Percentiles rank a stretch among this genome's conserved stretches.
Evolutionary conservation across 257 asterid genomes (phyloP).

Genomic region (Echites panduratus): DNA sequence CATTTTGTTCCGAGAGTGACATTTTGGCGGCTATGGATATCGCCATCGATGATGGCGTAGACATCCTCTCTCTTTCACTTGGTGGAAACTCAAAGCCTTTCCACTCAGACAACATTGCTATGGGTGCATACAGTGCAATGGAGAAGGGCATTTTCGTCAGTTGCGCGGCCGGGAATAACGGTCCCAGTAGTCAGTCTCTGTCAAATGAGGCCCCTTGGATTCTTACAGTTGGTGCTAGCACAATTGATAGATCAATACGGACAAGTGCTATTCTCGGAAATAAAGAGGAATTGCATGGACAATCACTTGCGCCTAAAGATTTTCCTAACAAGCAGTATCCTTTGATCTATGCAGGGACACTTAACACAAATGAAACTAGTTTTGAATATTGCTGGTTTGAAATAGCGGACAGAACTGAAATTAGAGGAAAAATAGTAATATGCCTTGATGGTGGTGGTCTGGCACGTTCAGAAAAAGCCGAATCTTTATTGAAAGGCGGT

Average conservation of each 20-base stretch:
- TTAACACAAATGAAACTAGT: not conserved
- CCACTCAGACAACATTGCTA: not conserved
- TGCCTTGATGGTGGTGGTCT: not conserved
- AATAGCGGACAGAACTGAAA: not conserved
- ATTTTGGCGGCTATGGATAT: not conserved
- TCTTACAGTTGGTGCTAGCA: constrained; percentile 10
- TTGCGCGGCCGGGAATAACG: constrained; percentile 18
- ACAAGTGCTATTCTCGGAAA: constrained; percentile 13
- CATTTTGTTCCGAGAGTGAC: not conserved
- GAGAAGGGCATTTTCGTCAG: constrained; percentile 19
- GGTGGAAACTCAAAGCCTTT: not conserved
- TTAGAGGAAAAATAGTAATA: constrained; percentile 12
- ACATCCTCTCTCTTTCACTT: constrained; percentile 10
- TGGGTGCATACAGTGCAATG: constrained; percentile 19
- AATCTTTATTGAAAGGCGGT: too few relatives aligned
- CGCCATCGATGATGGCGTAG: constrained; percentile 6
- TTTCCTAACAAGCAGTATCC: not conserved
- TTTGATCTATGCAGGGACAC: not conserved
- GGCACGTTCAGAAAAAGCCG: too few relatives aligned
- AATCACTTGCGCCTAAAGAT: not conserved
- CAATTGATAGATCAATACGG: constrained; percentile 2
- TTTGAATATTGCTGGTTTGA: not conserved
- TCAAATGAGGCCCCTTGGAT: constrained; percentile 11
- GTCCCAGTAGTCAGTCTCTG: not conserved
- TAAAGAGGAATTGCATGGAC: not conserved